phyloP scores from a whole-genome alignment of 1,284 basidiomycete species.

The Anthracocystis panici-leucophaei region DNA sequence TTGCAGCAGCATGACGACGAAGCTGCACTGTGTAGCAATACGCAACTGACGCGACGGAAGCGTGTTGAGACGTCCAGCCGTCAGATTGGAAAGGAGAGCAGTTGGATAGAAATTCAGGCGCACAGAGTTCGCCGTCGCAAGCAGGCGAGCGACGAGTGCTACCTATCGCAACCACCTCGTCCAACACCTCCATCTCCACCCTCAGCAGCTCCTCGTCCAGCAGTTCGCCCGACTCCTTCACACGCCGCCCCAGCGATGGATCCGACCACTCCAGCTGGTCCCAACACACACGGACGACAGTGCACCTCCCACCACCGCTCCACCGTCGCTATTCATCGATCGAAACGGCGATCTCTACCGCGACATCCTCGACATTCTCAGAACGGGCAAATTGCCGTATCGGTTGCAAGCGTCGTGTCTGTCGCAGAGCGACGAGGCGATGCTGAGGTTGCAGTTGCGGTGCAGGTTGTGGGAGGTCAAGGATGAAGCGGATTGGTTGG shows the following conservation, averaged over 20 bases:
- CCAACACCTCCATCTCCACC: too few species aligned
- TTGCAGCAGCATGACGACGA: slow-evolving; percentile 2
- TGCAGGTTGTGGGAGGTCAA: slow-evolving; percentile 17
- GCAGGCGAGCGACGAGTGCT: too few species aligned
- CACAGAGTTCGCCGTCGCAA: not conserved
- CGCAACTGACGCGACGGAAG: slow-evolving; percentile 7
- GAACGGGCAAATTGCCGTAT: slow-evolving; percentile 21
- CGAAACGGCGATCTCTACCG: slow-evolving; percentile 27
- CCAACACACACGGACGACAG: not conserved
- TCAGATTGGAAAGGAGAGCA: not conserved
- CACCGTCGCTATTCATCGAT: slow-evolving; percentile 25
- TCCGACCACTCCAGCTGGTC: not conserved
- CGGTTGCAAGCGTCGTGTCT: slow-evolving; percentile 17
- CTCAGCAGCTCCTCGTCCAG: too few species aligned
- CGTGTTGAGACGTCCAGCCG: slow-evolving; percentile 13
- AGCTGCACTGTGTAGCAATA: not conserved
- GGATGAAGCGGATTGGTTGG: slow-evolving; percentile 38
- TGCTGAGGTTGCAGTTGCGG: slow-evolving; percentile 10
- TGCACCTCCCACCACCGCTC: not conserved
- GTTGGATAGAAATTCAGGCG: not conserved
- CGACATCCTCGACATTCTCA: slow-evolving; percentile 34
- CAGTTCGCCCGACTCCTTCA: too few species aligned
- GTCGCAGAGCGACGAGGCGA: not conserved
- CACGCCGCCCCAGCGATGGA: too few species aligned
- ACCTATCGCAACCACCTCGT: too few species aligned